Conservation (phyloP, 176 grass and related monocot genomes). For the Hsuehochloa calcarea region DNA sequence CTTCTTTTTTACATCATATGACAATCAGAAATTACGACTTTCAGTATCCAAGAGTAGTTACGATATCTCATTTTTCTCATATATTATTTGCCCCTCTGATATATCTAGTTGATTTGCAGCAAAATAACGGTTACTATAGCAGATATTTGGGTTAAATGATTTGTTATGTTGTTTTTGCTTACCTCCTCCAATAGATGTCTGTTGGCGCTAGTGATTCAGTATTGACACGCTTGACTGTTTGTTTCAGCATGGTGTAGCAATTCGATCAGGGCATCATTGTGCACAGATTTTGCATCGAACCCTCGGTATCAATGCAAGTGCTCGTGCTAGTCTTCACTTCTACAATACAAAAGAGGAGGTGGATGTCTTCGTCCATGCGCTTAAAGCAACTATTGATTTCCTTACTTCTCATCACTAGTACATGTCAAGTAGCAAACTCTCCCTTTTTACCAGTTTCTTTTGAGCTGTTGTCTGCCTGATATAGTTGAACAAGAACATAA, state of each 20-base stretch:
- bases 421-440: background rate
- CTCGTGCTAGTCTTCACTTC: constrained; percentile 86
- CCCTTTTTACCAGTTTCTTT: background rate
- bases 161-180: background rate
- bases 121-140: background rate
- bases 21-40: background rate
- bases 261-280: constrained; percentile 94
- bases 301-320: constrained; percentile 72
- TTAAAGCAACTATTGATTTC: constrained; percentile 68
- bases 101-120: background rate
- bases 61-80: background rate
- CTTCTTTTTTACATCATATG: background rate
- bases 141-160: background rate
- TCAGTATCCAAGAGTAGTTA: background rate
- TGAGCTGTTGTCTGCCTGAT: background rate
- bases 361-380: constrained; percentile 63
- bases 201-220: background rate
- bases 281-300: constrained; percentile 76
- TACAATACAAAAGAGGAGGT: constrained; percentile 95
- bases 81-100: background rate
- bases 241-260: constrained; percentile 77
- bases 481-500: background rate
- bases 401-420: constrained; percentile 45
- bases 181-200: background rate
- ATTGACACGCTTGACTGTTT: constrained; percentile 30